These are phyloP conservation scores for Pleurozium schreberi DNA, from an alignment of 225 moss, liverwort and hornwort genomes.

Conservation along the genomic window DNA sequence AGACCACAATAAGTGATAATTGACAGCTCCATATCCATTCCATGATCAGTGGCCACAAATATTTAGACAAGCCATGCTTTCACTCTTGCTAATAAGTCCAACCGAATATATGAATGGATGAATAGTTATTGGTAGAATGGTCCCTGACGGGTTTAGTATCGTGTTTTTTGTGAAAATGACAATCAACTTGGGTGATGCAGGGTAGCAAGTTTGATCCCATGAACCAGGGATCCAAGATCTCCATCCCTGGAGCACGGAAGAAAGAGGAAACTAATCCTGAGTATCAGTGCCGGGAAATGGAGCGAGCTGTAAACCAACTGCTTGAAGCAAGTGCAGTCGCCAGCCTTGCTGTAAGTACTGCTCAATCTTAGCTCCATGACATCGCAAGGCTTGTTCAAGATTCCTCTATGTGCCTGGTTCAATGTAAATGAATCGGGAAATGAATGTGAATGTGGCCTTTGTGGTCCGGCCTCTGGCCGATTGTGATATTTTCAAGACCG, in stretches of 20 bases:
- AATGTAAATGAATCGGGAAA: background rate
- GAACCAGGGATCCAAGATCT: slow-evolving; percentile 39
- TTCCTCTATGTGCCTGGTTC: background rate
- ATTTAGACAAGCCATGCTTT: background rate
- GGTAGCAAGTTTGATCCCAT: slow-evolving; percentile 73
- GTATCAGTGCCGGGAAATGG: slow-evolving; percentile 58
- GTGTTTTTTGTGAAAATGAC: background rate
- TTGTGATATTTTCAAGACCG: background rate
- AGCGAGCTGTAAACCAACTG: slow-evolving; percentile 61
- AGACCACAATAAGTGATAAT: background rate
- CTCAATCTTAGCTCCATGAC: background rate
- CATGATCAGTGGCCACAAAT: background rate
- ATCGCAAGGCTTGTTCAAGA: background rate
- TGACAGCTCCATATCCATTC: background rate
- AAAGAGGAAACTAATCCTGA: slow-evolving; percentile 58
- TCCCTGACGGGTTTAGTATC: background rate
- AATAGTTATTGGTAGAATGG: background rate
- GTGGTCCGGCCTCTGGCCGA: background rate
- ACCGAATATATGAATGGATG: background rate
- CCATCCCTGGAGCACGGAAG: slow-evolving; percentile 13
- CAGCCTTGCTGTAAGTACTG: slow-evolving; percentile 44
- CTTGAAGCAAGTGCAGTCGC: slow-evolving; percentile 81
- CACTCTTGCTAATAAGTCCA: background rate
- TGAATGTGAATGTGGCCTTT: background rate
- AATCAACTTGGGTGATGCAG: slow-evolving; percentile 12